Base-by-base conservation (phyloP, 2,329 filamentous ascomycete species). In the Penicillium janthinellum region DNA sequence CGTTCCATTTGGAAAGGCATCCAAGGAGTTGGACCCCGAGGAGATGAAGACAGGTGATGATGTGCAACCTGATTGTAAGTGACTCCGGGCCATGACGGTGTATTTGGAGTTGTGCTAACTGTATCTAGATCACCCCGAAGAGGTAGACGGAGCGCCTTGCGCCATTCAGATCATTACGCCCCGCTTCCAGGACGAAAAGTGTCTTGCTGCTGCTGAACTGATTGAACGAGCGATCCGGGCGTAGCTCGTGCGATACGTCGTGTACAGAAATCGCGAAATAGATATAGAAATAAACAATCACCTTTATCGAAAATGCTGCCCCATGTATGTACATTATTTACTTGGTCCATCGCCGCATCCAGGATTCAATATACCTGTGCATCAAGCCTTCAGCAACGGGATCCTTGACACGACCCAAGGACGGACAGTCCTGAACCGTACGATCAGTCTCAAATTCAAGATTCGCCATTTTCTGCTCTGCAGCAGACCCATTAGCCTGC, bases 131-230 rank as follows among this genome's bases (percentile, higher is more conserved):
- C 63, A 77, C 3, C 72, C 79, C 0, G 73, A 75, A 4, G 63
- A 66, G 0, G 67, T 76, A 0, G 75, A 83, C 41, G 80, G 79
- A 1, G 72, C 76, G 3, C 81, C 82, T 0, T 79, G 78, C 20
- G 73, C 80, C 3, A 64, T 84, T 4, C 81, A 84, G 62, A 62
- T 84, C 3, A 67, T 81, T 20, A 75, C 81, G 0, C 78, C 77
- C 8, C 73, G 74, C 1, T 78, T 82, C 71, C 76, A 78, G 49
- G 82, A 84, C 20, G 82, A 84, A 61, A 78, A 83, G 59, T 79
- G 76, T 52, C 62, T 80, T 10, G 58, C 63, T 11, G 72, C 69
- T 1, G 67, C 73, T 10, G 51, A 66, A 5, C 63, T 76, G 5
- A 72, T 77, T 41, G 74, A 76, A 37, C 54, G 45, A 5, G 64